Conservation (phyloP, 1,139 yeast species). For the Scheffersomyces quercinus region DNA sequence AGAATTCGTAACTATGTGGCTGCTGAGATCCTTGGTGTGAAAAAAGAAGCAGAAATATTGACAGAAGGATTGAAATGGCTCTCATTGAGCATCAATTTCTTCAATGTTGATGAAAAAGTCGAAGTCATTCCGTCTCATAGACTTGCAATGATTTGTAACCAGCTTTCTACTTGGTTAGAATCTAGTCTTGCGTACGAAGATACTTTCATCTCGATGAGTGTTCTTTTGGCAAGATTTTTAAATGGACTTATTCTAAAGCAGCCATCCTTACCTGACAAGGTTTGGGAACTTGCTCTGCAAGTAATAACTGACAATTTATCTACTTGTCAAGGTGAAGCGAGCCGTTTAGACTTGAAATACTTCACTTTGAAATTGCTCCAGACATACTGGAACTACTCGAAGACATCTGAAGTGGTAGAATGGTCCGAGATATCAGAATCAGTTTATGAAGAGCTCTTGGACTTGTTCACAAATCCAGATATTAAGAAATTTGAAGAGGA, state of each 20-base stretch:
- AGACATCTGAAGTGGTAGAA: conserved; percentile 21
- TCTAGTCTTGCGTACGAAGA: conserved; percentile 61
- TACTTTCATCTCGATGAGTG: conserved; percentile 51
- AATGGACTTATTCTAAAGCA: conserved; percentile 21
- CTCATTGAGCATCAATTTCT: conserved; percentile 50
- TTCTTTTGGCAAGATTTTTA: conserved; percentile 53
- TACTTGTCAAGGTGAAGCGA: conserved; percentile 39
- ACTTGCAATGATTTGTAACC: conserved; percentile 57
- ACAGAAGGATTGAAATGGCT: conserved; percentile 47
- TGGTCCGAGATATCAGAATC: conserved; percentile 29
- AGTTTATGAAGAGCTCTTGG: conserved; percentile 40
- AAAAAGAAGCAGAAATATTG: conserved; percentile 36
- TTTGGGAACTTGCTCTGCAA: conserved; percentile 35
- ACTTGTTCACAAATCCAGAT: conserved; percentile 29
- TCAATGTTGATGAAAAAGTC: conserved; percentile 31
- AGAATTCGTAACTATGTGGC: conserved; percentile 62
- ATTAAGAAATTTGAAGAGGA: conserved; percentile 15
- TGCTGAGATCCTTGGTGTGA: conserved; percentile 64
- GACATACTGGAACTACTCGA: conserved; percentile 20
- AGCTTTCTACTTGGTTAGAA: conserved; percentile 58
- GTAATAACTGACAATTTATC: conserved; percentile 55
- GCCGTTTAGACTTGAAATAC: conserved; percentile 45
- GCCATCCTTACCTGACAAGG: conserved; percentile 26
- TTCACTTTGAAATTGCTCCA: conserved; percentile 47
- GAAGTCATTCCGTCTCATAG: conserved; percentile 58